Evolutionary conservation across 2,329 filamentous ascomycete genomes (phyloP).

Genomic region (Myriosclerotinia duriaeana): DNA sequence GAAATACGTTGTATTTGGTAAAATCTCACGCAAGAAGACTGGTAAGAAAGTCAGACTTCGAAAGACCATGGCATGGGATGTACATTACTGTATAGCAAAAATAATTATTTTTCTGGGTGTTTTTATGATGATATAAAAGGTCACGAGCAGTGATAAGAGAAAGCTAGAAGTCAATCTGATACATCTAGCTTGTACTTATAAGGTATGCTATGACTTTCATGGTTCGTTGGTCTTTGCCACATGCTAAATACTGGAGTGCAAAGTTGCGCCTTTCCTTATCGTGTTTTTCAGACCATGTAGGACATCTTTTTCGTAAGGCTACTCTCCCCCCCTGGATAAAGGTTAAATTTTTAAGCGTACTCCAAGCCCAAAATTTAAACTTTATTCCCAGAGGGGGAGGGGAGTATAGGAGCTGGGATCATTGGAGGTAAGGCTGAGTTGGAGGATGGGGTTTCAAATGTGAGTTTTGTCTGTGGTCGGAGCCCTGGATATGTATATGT

Average conservation of each 20-base stretch:
- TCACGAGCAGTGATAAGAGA: not conserved
- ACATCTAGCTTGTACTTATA: slow-evolving; percentile 12
- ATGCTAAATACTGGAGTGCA: not conserved
- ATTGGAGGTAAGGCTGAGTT: not conserved
- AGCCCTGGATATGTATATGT: not conserved
- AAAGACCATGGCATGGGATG: not conserved
- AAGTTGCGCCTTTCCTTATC: not conserved
- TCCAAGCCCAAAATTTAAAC: no score
- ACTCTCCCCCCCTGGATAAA: no score
- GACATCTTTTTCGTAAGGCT: not conserved
- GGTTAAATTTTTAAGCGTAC: no score
- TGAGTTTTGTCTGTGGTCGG: not conserved
- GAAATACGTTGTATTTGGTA: not conserved
- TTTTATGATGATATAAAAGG: not conserved
- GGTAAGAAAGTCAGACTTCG: not conserved
- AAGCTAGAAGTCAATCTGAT: slow-evolving; percentile 11
- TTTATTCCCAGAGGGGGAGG: no score
- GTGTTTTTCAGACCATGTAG: not conserved
- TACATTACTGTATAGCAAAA: slow-evolving; percentile 1
- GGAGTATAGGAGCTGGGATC: not conserved
- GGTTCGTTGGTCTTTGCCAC: not conserved
- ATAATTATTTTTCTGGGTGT: not conserved
- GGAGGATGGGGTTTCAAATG: not conserved
- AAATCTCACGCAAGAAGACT: not conserved
- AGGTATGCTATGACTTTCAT: not conserved